Percentiles rank a stretch among this genome's conserved stretches.
phyloP scores from a whole-genome alignment of 306 rosid species.

The Abrus precatorius region DNA sequence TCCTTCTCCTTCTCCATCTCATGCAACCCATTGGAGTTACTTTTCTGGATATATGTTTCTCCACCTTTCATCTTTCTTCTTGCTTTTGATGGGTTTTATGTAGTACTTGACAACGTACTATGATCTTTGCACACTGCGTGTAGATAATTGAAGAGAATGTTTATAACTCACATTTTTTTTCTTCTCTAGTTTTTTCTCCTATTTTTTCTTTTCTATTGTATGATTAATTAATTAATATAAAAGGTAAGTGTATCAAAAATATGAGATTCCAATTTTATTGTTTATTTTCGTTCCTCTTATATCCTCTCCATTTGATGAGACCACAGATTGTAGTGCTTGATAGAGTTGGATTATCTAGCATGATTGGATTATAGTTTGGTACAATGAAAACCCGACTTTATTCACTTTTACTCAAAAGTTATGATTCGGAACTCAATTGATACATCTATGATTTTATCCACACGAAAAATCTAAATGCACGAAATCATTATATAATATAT shows the following conservation, averaged over 20 bases:
- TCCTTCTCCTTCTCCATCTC: constrained; percentile 36
- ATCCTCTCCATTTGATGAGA: background rate
- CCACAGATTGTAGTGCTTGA: background rate
- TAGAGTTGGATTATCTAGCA: background rate
- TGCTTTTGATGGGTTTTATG: constrained; percentile 37
- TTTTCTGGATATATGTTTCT: constrained; percentile 34
- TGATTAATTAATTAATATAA: background rate
- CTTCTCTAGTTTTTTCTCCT: background rate
- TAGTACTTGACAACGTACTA: background rate
- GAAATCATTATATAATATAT: no score
- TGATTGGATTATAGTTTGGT: background rate
- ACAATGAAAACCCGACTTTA: background rate
- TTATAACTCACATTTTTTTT: no score
- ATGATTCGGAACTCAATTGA: background rate
- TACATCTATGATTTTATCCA: no score
- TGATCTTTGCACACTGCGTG: constrained; percentile 28
- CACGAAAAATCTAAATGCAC: no score
- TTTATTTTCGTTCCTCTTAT: background rate
- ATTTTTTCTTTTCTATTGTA: constrained; percentile 20
- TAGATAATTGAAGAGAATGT: background rate
- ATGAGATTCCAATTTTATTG: background rate
- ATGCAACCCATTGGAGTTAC: constrained; percentile 35
- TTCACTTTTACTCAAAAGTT: background rate
- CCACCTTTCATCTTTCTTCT: constrained; percentile 46
- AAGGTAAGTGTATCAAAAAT: background rate